Percentiles rank a stretch among this genome's conserved stretches.
phyloP scores from a whole-genome alignment of 2,329 filamentous ascomycete genomes.

The Neofusicoccum cordaticola region DNA sequence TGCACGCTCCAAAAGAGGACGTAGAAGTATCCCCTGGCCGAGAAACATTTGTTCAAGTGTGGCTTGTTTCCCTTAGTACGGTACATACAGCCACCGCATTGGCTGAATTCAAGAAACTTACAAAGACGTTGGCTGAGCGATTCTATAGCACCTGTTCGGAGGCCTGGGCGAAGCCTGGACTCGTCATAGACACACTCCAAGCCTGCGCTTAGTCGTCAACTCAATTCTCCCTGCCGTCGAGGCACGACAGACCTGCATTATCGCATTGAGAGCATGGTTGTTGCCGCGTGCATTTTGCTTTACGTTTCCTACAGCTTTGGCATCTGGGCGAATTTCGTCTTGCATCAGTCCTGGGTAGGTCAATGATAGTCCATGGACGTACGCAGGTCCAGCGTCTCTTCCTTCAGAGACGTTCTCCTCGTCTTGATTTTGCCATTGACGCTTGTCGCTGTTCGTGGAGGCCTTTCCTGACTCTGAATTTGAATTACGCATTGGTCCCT shows the following conservation, averaged over 20 bases:
- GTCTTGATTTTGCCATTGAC: not conserved
- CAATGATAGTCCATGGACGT: not conserved
- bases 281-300: constrained; percentile 44
- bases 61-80: constrained; percentile 14
- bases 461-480: not conserved
- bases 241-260: not conserved
- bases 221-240: not conserved
- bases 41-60: constrained; percentile 23
- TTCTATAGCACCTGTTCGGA: constrained; percentile 34
- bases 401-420: not conserved
- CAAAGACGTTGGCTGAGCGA: constrained; percentile 29
- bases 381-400: not conserved
- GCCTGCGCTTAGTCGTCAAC: constrained; percentile 26
- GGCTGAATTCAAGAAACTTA: not conserved
- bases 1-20: constrained; percentile 23
- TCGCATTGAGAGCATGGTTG: constrained; percentile 45
- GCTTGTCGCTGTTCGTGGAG: not conserved
- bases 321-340: constrained; percentile 24
- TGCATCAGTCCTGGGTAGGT: not conserved
- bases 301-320: constrained; percentile 46
- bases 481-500: not conserved
- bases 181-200: constrained; percentile 35
- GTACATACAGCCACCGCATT: not conserved
- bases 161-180: constrained; percentile 28
- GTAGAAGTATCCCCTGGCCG: constrained; percentile 21